phyloP scores from a whole-genome alignment of 2,329 filamentous ascomycete genomes.

The Blastomyces emzantsi region DNA sequence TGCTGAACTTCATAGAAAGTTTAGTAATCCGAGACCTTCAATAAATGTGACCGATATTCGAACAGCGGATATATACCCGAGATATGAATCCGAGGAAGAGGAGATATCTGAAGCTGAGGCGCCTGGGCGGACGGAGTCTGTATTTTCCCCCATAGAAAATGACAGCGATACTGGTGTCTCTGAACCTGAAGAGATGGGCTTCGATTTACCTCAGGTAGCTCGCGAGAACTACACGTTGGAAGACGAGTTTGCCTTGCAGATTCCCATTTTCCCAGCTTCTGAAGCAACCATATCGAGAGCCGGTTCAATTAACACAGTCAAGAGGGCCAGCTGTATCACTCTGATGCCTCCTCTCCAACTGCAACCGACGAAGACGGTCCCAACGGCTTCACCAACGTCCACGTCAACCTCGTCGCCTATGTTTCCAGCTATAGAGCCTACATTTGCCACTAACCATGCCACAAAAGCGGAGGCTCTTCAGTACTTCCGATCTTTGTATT shows the following conservation, averaged over 20 bases:
- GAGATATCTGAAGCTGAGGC: slow-evolving; percentile 16
- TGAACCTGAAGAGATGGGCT: slow-evolving; percentile 5
- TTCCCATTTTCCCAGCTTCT: neutral
- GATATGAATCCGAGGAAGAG: slow-evolving; percentile 19
- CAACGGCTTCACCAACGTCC: neutral
- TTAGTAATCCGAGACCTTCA: neutral
- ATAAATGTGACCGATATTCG: slow-evolving; percentile 3
- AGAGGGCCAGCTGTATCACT: slow-evolving; percentile 1
- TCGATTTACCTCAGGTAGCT: neutral
- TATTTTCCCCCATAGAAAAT: slow-evolving; percentile 15
- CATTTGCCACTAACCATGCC: neutral
- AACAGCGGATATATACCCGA: slow-evolving; percentile 6
- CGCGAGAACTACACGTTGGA: neutral
- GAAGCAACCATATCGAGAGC: neutral
- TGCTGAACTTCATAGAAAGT: slow-evolving; percentile 2
- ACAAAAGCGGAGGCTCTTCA: slow-evolving; percentile 1
- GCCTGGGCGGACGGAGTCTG: slow-evolving; percentile 10
- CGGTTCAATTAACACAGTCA: slow-evolving; percentile 3
- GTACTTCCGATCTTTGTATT: slow-evolving; percentile 13
- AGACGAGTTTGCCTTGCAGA: neutral
- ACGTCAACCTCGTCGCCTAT: neutral
- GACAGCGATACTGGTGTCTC: slow-evolving; percentile 11
- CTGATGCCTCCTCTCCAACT: neutral
- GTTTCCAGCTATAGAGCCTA: neutral
- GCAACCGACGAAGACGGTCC: neutral